These are phyloP conservation scores for Uronychia setigera DNA, from an alignment of 73 alveolate genomes.

Conservation along the genomic window DNA sequence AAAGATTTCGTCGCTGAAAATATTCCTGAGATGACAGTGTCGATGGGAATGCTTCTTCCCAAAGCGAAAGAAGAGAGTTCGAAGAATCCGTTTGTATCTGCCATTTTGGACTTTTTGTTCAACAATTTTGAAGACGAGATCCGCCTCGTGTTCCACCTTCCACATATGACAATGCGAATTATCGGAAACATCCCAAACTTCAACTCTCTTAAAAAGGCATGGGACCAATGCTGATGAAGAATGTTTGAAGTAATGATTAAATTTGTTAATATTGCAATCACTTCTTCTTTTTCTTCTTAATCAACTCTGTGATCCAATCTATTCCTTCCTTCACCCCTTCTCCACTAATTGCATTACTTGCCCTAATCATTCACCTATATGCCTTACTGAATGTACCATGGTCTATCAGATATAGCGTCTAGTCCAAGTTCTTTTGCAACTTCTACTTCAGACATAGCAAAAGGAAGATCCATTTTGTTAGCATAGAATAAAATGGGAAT, in stretches of 20 bases:
- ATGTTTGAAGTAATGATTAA: background rate
- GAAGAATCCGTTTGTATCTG: background rate
- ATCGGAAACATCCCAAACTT: background rate
- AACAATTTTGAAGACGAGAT: conserved; percentile 6
- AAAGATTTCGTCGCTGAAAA: background rate
- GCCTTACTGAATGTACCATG: conserved; percentile 54
- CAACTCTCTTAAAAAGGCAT: background rate
- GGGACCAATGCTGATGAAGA: background rate
- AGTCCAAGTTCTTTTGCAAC: conserved; percentile 50
- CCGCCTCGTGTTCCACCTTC: background rate
- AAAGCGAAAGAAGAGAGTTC: background rate
- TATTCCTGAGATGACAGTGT: background rate
- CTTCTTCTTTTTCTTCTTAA: conserved; percentile 30
- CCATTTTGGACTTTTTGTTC: background rate
- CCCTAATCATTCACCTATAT: background rate
- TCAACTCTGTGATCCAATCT: conserved; percentile 31
- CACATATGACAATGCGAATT: background rate
- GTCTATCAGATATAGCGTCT: conserved; percentile 47
- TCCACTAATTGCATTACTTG: conserved; percentile 50
- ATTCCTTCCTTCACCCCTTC: conserved; percentile 44
- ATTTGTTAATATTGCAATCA: background rate
- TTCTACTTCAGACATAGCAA: conserved; percentile 54
- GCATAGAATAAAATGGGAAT: conserved; percentile 71
- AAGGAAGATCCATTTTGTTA: conserved; percentile 66
- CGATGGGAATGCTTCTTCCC: conserved; percentile 3